Evolutionary conservation across 768 basidiomycete genomes (phyloP).

Genomic region (Hygrocybe coccinea): DNA sequence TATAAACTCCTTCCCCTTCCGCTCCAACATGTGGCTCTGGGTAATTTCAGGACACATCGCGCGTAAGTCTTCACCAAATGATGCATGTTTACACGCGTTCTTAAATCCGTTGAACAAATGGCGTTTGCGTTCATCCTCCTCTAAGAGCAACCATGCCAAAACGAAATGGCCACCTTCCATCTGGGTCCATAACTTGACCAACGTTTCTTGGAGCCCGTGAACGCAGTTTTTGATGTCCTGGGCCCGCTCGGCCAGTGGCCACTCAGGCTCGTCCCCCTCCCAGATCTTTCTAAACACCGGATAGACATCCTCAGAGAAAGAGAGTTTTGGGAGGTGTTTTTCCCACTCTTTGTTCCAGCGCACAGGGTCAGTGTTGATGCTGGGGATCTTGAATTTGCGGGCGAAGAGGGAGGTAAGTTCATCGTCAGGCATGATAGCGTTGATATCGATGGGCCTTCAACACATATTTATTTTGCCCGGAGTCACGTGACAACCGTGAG

Average conservation of each 20-base stretch:
- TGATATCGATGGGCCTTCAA: too few relatives aligned
- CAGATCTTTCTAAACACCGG: background rate
- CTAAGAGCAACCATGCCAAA: constrained; percentile 17
- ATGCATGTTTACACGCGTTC: constrained; percentile 3
- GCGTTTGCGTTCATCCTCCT: constrained; percentile 9
- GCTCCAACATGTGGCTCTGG: constrained; percentile 6
- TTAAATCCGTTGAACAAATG: constrained; percentile 15
- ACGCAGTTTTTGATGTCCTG: background rate
- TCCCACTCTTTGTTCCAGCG: constrained; percentile 23
- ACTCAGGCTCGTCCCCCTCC: background rate
- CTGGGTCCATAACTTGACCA: constrained; percentile 3
- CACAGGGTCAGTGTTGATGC: constrained; percentile 9
- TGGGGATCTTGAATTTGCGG: constrained; percentile 1
- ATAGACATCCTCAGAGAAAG: constrained; percentile 11
- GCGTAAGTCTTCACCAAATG: constrained; percentile 10
- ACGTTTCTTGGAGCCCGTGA: background rate
- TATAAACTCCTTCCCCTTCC: constrained; percentile 5
- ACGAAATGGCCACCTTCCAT: constrained; percentile 7
- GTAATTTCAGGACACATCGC: constrained; percentile 19
- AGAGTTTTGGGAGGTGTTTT: constrained; percentile 10
- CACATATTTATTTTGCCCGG: too few relatives aligned
- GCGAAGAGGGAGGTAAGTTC: background rate
- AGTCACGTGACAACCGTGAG: too few relatives aligned
- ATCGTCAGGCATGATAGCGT: background rate
- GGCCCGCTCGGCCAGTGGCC: background rate